These are phyloP conservation scores for Penicillium arizonense DNA, from an alignment of 495 filamentous ascomycete species.

Conservation along the genomic window DNA sequence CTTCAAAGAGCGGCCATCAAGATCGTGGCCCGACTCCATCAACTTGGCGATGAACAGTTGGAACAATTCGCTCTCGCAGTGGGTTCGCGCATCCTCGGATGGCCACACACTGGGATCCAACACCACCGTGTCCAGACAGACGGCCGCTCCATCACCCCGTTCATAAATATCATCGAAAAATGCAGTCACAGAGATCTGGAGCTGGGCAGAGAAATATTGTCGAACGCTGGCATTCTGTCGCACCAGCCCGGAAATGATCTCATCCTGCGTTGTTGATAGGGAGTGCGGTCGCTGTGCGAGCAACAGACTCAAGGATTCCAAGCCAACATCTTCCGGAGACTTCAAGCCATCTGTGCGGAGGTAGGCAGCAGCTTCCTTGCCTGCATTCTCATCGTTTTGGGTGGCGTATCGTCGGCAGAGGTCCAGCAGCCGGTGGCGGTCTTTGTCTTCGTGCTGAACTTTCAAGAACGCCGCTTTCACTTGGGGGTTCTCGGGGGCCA, in stretches of 20 bases:
- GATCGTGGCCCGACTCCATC: constrained; percentile 59
- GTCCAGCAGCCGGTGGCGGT: constrained; percentile 46
- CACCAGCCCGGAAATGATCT: constrained; percentile 59
- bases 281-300: constrained; percentile 40
- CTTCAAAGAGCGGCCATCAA: constrained; percentile 59
- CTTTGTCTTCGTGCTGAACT: constrained; percentile 51
- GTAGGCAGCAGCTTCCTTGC: constrained; percentile 54
- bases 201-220: constrained; percentile 47
- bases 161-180: constrained; percentile 59
- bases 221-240: constrained; percentile 55
- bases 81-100: constrained; percentile 43
- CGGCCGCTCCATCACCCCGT: constrained; percentile 59
- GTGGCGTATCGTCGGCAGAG: constrained; percentile 54
- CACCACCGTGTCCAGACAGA: constrained; percentile 54
- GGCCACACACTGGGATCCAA: constrained; percentile 59
- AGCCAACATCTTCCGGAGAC: constrained; percentile 50
- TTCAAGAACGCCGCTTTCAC: constrained; percentile 54
- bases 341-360: constrained; percentile 53
- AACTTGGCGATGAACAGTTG: constrained; percentile 63
- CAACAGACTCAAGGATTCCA: constrained; percentile 55
- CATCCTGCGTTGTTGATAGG: constrained; percentile 48
- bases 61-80: constrained; percentile 61
- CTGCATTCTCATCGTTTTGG: constrained; percentile 51
- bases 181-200: constrained; percentile 49
- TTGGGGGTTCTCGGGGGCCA: constrained; percentile 54